Conservation (phyloP, 2,329 filamentous ascomycete genomes). For the Aspergillus cejpii region DNA sequence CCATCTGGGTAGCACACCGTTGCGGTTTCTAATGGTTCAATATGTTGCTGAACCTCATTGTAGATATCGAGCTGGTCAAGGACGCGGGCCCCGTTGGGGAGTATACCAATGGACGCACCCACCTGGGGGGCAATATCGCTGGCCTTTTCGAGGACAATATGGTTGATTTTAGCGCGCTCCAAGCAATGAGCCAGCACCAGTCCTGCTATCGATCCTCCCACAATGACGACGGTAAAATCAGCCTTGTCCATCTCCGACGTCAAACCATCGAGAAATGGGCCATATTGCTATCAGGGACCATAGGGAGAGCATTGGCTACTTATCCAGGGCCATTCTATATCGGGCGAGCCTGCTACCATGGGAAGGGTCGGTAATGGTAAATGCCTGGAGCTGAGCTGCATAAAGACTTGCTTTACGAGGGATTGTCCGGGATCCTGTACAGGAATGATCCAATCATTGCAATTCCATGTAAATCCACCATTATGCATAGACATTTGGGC, state of each 20-base stretch:
- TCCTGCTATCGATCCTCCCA: conserved; percentile 47
- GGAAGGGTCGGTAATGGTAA: too few species aligned
- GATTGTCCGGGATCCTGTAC: too few species aligned
- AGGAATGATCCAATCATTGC: too few species aligned
- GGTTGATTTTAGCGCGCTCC: conserved; percentile 42
- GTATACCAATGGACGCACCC: conserved; percentile 46
- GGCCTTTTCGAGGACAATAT: conserved; percentile 44
- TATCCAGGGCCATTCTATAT: too few species aligned
- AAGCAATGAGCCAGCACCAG: conserved; percentile 44
- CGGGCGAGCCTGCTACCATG: too few species aligned
- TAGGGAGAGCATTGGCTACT: too few species aligned
- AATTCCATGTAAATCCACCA: too few species aligned
- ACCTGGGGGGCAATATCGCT: conserved; percentile 32
- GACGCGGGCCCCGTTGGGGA: conserved; percentile 42
- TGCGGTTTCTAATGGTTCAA: conserved; percentile 10
- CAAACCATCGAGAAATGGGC: too few species aligned
- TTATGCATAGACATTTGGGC: too few species aligned
- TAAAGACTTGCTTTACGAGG: too few species aligned
- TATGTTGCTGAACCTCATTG: conserved; percentile 23
- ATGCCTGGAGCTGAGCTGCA: too few species aligned
- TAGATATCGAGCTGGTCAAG: conserved; percentile 47
- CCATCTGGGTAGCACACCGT: conserved; percentile 5
- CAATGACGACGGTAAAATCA: conserved; percentile 36
- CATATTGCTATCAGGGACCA: too few species aligned
- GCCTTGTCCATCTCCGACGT: neutral